Conservation (phyloP, 1,284 basidiomycete species). For the Malassezia dermatis region DNA sequence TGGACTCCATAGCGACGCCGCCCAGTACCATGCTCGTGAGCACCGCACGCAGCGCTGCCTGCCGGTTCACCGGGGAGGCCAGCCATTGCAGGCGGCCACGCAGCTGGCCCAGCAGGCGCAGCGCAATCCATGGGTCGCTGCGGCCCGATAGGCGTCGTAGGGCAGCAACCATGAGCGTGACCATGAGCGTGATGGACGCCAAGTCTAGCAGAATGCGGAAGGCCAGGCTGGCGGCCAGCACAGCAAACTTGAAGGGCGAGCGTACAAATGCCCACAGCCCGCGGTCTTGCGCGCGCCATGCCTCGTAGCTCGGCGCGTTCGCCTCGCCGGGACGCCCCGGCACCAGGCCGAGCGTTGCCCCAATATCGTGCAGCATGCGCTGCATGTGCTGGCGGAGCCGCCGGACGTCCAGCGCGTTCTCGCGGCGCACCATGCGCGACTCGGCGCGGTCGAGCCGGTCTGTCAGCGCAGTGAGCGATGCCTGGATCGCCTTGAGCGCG, state of each 20-base stretch:
- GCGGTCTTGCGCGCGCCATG: slow-evolving; percentile 4
- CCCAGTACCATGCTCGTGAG: slow-evolving; percentile 13
- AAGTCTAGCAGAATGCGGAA: slow-evolving; percentile 26
- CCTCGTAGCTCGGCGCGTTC: slow-evolving; percentile 15
- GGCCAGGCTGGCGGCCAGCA: slow-evolving; percentile 13
- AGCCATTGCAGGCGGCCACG: slow-evolving; percentile 5
- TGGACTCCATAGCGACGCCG: slow-evolving; percentile 10
- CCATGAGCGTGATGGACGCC: slow-evolving; percentile 20
- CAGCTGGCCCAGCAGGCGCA: slow-evolving; percentile 16
- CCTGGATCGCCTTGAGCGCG: slow-evolving; percentile 67
- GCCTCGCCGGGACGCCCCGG: slow-evolving; percentile 6
- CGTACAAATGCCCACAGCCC: slow-evolving; percentile 8
- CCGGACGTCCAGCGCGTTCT: not conserved
- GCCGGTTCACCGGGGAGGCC: slow-evolving; percentile 9
- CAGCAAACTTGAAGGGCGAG: slow-evolving; percentile 12
- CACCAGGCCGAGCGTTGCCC: slow-evolving; percentile 19
- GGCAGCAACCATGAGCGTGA: slow-evolving; percentile 18
- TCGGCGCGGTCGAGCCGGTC: slow-evolving; percentile 59
- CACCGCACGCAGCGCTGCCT: slow-evolving; percentile 8
- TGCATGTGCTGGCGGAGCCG: slow-evolving; percentile 3
- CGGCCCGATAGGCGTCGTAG: slow-evolving; percentile 21
- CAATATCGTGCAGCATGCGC: slow-evolving; percentile 25
- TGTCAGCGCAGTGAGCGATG: slow-evolving; percentile 73
- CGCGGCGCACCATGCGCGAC: slow-evolving; percentile 1
- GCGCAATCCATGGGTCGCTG: slow-evolving; percentile 25